Evolutionary conservation across 2,329 filamentous ascomycete species (phyloP).

Genomic region (Stachybotrys chlorohalonatus): DNA sequence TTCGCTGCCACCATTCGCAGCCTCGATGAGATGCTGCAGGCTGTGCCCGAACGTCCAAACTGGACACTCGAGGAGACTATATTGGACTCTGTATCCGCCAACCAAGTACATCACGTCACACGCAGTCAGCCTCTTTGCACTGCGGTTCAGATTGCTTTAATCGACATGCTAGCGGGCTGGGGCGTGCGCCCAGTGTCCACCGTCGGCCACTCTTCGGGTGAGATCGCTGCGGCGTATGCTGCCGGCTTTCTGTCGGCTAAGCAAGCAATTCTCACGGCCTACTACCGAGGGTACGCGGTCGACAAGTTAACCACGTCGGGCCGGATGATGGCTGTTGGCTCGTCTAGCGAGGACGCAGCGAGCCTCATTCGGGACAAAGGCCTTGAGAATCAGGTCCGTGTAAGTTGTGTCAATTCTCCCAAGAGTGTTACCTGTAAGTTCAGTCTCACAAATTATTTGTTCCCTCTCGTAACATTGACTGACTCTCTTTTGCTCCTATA

Average conservation of each 20-base stretch:
- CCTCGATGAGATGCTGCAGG: conserved; percentile 2
- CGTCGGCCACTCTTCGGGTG: conserved; percentile 10
- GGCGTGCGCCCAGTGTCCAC: conserved; percentile 3
- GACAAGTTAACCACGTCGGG: not conserved
- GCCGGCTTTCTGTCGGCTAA: conserved; percentile 2
- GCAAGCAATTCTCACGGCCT: conserved; percentile 4
- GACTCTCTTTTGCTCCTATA: not conserved
- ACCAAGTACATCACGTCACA: conserved; percentile 6
- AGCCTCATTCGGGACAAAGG: not conserved
- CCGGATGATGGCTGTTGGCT: conserved; percentile 1
- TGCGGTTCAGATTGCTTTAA: conserved; percentile 22
- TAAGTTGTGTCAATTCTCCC: not conserved
- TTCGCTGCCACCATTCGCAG: conserved; percentile 6
- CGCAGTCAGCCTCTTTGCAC: conserved; percentile 22
- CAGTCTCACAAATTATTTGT: not conserved
- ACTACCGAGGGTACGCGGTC: not conserved
- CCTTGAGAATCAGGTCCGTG: not conserved
- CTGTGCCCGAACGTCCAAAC: not conserved
- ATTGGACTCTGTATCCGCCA: conserved; percentile 4
- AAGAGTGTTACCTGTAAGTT: not conserved
- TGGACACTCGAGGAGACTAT: conserved; percentile 3
- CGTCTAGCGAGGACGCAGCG: not conserved
- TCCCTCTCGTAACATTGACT: not conserved
- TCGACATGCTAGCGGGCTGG: conserved; percentile 15
- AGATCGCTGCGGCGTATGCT: conserved; percentile 10